Percentiles rank a stretch among this genome's conserved stretches.
Evolutionary conservation across 2,329 filamentous ascomycete species (phyloP).

Genomic region (Erysiphe neolycopersici): DNA sequence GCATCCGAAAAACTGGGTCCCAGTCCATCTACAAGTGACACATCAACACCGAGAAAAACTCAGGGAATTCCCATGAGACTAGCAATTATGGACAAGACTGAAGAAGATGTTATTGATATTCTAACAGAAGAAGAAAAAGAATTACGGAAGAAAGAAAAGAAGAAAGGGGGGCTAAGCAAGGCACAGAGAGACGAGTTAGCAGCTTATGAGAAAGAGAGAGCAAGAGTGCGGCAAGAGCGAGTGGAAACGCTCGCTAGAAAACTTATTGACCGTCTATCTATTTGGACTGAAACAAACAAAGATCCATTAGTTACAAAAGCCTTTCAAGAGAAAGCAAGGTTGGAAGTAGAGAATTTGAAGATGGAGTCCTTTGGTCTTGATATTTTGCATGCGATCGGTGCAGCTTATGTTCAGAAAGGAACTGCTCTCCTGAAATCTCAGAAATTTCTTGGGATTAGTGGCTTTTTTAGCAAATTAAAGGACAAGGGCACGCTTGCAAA

Average conservation of each 20-base stretch:
- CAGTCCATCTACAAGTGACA: slow-evolving; percentile 14
- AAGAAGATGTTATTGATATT: slow-evolving; percentile 43
- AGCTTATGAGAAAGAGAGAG: slow-evolving; percentile 68
- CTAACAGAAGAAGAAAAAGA: slow-evolving; percentile 50
- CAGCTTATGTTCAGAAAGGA: slow-evolving; percentile 72
- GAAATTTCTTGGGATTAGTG: slow-evolving; percentile 86
- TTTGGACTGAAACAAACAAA: slow-evolving; percentile 97
- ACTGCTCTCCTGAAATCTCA: slow-evolving; percentile 76
- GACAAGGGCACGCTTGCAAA: slow-evolving; percentile 94
- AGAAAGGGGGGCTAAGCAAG: slow-evolving; percentile 63
- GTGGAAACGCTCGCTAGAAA: slow-evolving; percentile 65
- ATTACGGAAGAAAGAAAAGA: slow-evolving; percentile 59
- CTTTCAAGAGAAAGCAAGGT: slow-evolving; percentile 78
- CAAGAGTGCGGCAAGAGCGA: slow-evolving; percentile 62
- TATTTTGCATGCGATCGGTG: slow-evolving; percentile 81
- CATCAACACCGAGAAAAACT: slow-evolving; percentile 17
- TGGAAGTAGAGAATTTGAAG: slow-evolving; percentile 94
- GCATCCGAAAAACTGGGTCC: slow-evolving; percentile 9
- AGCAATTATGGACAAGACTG: slow-evolving; percentile 67
- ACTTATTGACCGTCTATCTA: slow-evolving; percentile 63
- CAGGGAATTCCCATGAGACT: slow-evolving; percentile 44
- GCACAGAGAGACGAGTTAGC: slow-evolving; percentile 83
- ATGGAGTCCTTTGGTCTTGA: slow-evolving; percentile 98
- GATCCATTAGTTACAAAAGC: slow-evolving; percentile 56
- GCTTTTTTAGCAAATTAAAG: slow-evolving; percentile 81